Conservation (phyloP, 192 early-diverging fungal genomes). For the Jimgerdemannia flammicorona region DNA sequence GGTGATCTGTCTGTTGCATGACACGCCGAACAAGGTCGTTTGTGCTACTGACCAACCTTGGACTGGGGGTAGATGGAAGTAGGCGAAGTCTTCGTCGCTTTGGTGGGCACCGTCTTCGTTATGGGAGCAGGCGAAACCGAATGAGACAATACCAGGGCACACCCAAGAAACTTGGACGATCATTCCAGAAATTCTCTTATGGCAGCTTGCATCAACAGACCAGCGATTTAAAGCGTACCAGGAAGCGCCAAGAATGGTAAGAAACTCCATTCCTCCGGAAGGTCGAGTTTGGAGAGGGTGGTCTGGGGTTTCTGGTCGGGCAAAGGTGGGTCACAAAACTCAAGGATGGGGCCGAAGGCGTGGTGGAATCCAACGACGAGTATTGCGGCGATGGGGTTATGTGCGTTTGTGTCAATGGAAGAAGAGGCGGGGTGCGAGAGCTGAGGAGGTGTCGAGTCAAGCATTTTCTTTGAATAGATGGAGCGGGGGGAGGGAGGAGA, state of each 20-base stretch:
- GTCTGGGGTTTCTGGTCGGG: constrained; percentile 29
- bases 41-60: constrained; percentile 51
- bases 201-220: not conserved
- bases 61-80: constrained; percentile 80
- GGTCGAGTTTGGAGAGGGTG: constrained; percentile 33
- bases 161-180: not conserved
- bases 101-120: constrained; percentile 68
- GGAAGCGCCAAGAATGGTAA: constrained; percentile 78
- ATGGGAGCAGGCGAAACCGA: not conserved
- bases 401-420: constrained; percentile 23
- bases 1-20: constrained; percentile 77
- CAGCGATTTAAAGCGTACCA: constrained; percentile 28
- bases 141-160: constrained; percentile 3
- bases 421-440: too few species aligned
- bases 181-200: not conserved
- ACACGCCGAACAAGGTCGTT: constrained; percentile 75
- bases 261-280: constrained; percentile 82
- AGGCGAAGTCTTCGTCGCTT: constrained; percentile 77
- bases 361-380: constrained; percentile 41
- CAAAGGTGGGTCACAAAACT: constrained; percentile 46
- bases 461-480: too few species aligned
- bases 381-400: constrained; percentile 31
- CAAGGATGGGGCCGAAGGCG: constrained; percentile 50
- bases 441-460: too few species aligned
- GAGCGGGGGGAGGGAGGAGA: too few species aligned